These are phyloP conservation scores for Rosa hybrid DNA, from an alignment of 331 rosid species.

Conservation along the genomic window DNA sequence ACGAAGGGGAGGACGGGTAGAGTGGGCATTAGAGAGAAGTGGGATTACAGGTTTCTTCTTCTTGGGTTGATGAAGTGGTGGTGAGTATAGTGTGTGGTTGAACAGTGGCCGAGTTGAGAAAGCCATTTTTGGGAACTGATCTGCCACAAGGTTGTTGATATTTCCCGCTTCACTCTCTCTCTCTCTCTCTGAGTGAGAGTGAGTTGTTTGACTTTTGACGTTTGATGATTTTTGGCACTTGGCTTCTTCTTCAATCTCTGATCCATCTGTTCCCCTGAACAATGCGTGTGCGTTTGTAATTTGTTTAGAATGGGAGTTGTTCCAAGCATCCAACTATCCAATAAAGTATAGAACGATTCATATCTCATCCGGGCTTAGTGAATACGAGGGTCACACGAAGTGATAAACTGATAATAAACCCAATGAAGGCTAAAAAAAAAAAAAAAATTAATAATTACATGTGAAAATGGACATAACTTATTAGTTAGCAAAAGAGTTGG, in stretches of 20 bases:
- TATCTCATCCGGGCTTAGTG: too few species aligned
- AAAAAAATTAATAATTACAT: too few species aligned
- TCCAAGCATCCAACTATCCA: neutral
- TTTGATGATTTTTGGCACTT: too few species aligned
- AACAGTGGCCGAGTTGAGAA: constrained; percentile 45
- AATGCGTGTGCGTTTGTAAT: neutral
- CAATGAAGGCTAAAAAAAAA: too few species aligned
- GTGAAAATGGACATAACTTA: too few species aligned
- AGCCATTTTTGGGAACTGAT: constrained; percentile 41
- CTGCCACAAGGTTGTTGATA: constrained; percentile 1
- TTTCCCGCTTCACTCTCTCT: constrained; percentile 20
- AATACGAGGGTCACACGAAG: too few species aligned
- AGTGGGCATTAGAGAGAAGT: constrained; percentile 24
- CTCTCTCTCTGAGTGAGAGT: neutral
- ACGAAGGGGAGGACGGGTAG: constrained; percentile 15
- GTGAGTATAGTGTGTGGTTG: constrained; percentile 19
- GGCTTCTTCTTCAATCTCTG: neutral
- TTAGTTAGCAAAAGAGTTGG: too few species aligned
- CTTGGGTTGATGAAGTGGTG: constrained; percentile 31
- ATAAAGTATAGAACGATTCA: neutral
- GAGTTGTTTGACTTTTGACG: neutral
- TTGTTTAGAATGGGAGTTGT: neutral
- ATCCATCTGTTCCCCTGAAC: neutral
- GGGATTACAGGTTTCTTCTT: constrained; percentile 32
- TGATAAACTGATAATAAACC: too few species aligned